These are phyloP conservation scores for Suillus clintonianus DNA, from an alignment of 768 basidiomycete species.

Conservation along the genomic window DNA sequence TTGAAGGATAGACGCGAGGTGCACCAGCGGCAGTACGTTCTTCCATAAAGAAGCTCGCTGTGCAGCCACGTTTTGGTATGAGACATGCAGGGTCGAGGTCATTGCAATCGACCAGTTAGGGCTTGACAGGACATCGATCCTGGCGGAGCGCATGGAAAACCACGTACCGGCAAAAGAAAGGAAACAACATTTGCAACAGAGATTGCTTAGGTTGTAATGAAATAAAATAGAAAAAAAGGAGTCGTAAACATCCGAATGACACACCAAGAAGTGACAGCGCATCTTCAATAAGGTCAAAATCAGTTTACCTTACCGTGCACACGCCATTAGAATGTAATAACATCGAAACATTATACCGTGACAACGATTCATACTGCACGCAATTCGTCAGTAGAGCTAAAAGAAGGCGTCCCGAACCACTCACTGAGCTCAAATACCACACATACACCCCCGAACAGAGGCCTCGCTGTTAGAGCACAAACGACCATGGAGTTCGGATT, in stretches of 20 bases:
- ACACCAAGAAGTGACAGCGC: conserved; percentile 8
- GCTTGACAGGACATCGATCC: not conserved
- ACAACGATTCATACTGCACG: not conserved
- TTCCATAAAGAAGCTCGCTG: too few relatives aligned
- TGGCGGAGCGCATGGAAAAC: not conserved
- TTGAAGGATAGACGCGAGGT: too few relatives aligned
- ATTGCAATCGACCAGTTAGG: too few relatives aligned
- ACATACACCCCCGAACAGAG: conserved; percentile 2
- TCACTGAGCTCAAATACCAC: conserved; percentile 8
- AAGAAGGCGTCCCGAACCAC: not conserved
- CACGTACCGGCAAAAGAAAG: conserved; percentile 8
- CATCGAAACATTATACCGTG: conserved; percentile 4
- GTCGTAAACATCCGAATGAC: not conserved
- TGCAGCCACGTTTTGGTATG: too few relatives aligned
- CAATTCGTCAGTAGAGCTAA: not conserved
- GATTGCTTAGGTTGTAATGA: not conserved
- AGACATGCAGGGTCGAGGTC: too few relatives aligned
- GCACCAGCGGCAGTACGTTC: too few relatives aligned
- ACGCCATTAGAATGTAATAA: not conserved
- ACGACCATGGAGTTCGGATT: conserved; percentile 3
- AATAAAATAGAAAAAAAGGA: not conserved
- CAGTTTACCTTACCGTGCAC: not conserved
- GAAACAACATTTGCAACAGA: conserved; percentile 7
- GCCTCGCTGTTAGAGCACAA: conserved; percentile 1
- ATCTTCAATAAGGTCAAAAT: conserved; percentile 2